Percentiles rank a stretch among this genome's conserved stretches.
These are phyloP conservation scores for Solanum etuberosum DNA, from an alignment of 257 asterid genomes.

Conservation along the genomic window DNA sequence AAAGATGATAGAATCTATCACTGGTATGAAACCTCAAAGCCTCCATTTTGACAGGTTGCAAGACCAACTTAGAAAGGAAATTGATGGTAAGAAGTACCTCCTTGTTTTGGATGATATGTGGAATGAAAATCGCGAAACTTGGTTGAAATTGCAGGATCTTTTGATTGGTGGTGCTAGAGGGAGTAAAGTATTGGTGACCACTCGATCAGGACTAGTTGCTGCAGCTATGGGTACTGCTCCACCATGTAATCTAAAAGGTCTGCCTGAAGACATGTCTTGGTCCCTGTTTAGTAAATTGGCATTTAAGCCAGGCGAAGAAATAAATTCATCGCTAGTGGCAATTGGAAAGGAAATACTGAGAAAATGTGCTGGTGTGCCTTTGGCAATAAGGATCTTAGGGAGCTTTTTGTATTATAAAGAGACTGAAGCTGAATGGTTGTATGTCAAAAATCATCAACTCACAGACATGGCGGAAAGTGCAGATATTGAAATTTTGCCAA, in stretches of 20 bases:
- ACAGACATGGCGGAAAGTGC: not conserved
- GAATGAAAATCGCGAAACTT: conserved; percentile 9
- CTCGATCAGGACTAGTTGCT: conserved; percentile 5
- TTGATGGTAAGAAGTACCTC: not conserved
- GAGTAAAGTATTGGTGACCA: conserved; percentile 13
- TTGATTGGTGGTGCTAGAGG: conserved; percentile 1
- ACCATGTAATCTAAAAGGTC: not conserved
- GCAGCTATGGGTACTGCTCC: not conserved
- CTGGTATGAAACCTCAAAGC: not conserved
- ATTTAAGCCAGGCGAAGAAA: conserved; percentile 5
- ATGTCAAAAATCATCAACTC: not conserved
- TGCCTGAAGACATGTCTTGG: conserved; percentile 5
- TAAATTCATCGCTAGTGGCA: not conserved
- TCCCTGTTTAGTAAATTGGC: conserved; percentile 8
- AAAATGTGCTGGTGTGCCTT: conserved; percentile 17
- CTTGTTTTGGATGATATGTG: conserved; percentile 8
- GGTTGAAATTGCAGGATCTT: conserved; percentile 8
- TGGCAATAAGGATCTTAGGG: conserved; percentile 7
- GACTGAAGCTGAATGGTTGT: conserved; percentile 12
- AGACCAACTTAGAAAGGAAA: not conserved
- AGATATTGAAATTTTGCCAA: not conserved
- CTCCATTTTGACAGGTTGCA: not conserved
- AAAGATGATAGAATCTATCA: not conserved
- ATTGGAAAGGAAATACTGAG: conserved; percentile 13
- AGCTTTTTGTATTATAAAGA: not conserved